phyloP scores from a whole-genome alignment of 177 flowering plant genomes.

The Tripterygium wilfordii region DNA sequence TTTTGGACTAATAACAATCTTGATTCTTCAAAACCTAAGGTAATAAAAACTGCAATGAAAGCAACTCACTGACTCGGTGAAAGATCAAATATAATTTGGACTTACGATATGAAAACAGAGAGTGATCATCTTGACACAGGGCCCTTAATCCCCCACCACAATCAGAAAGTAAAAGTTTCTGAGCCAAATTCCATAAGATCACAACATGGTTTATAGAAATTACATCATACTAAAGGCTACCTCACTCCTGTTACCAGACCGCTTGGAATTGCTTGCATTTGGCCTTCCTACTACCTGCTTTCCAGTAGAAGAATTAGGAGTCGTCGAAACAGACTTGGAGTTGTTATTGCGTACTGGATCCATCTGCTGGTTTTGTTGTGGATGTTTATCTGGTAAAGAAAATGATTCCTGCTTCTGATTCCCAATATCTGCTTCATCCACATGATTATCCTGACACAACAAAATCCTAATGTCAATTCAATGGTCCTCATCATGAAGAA shows the following conservation, averaged over 20 bases:
- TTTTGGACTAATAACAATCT: too few relatives aligned
- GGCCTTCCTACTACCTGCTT: slow-evolving; percentile 17
- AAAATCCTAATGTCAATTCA: too few relatives aligned
- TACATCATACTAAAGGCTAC: slow-evolving; percentile 18
- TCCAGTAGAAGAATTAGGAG: slow-evolving; percentile 20
- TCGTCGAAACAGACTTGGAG: slow-evolving; percentile 14
- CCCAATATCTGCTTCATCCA: slow-evolving; percentile 18
- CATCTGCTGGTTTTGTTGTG: slow-evolving; percentile 26
- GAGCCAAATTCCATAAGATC: neutral
- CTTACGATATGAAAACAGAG: too few relatives aligned
- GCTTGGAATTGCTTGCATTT: slow-evolving; percentile 17
- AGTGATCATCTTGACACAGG: too few relatives aligned
- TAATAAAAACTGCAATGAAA: too few relatives aligned
- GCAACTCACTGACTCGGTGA: too few relatives aligned
- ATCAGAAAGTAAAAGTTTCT: neutral
- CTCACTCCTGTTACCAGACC: slow-evolving; percentile 36
- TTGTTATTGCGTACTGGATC: slow-evolving; percentile 15
- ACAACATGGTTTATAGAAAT: neutral
- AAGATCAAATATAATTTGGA: too few relatives aligned
- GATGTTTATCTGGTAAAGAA: slow-evolving; percentile 12
- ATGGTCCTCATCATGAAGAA: too few relatives aligned
- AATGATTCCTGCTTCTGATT: slow-evolving; percentile 23
- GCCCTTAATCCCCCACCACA: neutral
- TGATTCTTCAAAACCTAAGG: too few relatives aligned
- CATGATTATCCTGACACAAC: too few relatives aligned